phyloP scores from a whole-genome alignment of 164 flowering plant genomes.

The Dillenia turbinata region DNA sequence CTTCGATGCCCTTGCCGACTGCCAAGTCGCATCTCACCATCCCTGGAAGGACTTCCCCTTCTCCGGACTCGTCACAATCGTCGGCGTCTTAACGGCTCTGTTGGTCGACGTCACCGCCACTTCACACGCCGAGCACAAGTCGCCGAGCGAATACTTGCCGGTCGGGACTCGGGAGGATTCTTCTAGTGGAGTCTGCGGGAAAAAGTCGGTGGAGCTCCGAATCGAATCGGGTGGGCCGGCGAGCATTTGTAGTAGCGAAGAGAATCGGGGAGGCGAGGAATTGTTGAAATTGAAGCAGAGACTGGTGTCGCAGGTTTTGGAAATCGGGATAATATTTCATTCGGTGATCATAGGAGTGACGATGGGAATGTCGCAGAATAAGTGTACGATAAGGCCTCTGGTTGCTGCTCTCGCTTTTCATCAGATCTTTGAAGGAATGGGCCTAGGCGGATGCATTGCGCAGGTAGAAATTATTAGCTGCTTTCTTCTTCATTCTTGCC shows the following conservation, averaged over 20 bases:
- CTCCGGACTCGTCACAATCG: conserved; percentile 48
- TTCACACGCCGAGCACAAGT: conserved; percentile 38
- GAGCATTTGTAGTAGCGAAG: conserved; percentile 8
- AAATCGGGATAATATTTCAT: conserved; percentile 77
- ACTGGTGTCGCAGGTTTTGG: conserved; percentile 69
- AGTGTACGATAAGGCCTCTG: conserved; percentile 76
- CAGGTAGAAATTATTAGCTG: conserved; percentile 37
- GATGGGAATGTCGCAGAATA: conserved; percentile 79
- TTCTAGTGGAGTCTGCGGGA: conserved; percentile 1
- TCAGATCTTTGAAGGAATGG: conserved; percentile 84
- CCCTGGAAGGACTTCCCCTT: conserved; percentile 87
- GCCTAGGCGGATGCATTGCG: conserved; percentile 85
- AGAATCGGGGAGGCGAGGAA: conserved; percentile 21
- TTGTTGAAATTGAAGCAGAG: conserved; percentile 55
- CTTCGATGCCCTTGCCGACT: conserved; percentile 52
- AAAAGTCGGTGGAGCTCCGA: conserved; percentile 3
- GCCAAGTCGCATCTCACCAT: conserved; percentile 49
- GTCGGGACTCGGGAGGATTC: conserved; percentile 26
- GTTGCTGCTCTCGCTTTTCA: conserved; percentile 74
- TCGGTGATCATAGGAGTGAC: conserved; percentile 78
- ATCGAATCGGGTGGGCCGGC: conserved; percentile 1
- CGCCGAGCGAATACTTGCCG: conserved; percentile 23
- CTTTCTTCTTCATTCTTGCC: too few species aligned
- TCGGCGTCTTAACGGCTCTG: conserved; percentile 52
- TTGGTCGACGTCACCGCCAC: conserved; percentile 61